Evolutionary conservation across 441 rosid genomes (phyloP).

Genomic region (Melastoma candidum): DNA sequence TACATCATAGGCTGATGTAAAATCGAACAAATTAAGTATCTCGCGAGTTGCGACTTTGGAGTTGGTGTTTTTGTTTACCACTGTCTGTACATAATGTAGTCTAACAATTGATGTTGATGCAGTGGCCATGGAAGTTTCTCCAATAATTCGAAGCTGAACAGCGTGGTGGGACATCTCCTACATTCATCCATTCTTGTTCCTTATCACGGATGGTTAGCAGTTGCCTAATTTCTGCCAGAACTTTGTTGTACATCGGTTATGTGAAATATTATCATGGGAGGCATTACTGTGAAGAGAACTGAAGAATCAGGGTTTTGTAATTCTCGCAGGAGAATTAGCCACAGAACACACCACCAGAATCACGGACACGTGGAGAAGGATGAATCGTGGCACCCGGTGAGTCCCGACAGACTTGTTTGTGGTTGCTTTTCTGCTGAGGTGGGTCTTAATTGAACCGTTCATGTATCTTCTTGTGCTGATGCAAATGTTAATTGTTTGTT

Average conservation of each 20-base stretch:
- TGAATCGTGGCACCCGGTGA: conserved; percentile 90
- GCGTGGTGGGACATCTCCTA: conserved; percentile 65
- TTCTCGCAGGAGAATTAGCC: conserved; percentile 78
- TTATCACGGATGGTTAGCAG: conserved; percentile 81
- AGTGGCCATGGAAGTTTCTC: conserved; percentile 98
- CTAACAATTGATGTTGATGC: not conserved
- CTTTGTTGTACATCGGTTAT: no score
- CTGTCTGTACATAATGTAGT: no score
- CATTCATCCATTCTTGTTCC: conserved; percentile 91
- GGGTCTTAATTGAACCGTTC: no score
- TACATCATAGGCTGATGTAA: no score
- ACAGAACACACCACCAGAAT: conserved; percentile 83
- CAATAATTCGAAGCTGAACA: conserved; percentile 47
- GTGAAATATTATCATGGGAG: no score
- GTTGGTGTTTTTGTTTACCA: no score
- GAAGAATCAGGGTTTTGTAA: conserved; percentile 2
- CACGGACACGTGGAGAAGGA: conserved; percentile 85
- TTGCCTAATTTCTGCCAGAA: not conserved
- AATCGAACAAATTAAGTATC: no score
- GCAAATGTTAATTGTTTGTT: not conserved
- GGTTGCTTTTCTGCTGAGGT: not conserved
- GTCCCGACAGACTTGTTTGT: no score
- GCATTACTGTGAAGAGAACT: no score
- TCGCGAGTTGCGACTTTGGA: no score
- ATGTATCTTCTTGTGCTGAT: not conserved